Percentiles rank a stretch among this genome's conserved stretches.
Evolutionary conservation across 805 yeast genomes (phyloP).

Genomic region (Metschnikowia peoriensis): DNA sequence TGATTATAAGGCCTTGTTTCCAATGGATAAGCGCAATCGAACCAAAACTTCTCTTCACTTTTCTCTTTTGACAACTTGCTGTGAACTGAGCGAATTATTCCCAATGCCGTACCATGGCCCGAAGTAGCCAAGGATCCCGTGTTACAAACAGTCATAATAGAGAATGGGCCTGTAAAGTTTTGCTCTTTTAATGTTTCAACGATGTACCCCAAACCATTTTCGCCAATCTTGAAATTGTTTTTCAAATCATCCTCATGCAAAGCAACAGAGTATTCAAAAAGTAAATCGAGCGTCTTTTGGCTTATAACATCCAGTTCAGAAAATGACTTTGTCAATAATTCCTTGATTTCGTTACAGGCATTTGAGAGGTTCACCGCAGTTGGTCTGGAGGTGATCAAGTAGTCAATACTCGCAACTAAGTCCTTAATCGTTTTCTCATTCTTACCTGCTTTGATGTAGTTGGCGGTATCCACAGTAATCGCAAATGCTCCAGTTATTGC

Average conservation of each 20-base stretch:
- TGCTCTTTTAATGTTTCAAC: slow-evolving; percentile 42
- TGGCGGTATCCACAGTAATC: slow-evolving; percentile 66
- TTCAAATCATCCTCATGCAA: slow-evolving; percentile 73
- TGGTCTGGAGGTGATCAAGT: slow-evolving; percentile 77
- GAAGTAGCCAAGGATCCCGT: slow-evolving; percentile 97
- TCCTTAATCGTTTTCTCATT: slow-evolving; percentile 26
- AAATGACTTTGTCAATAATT: slow-evolving; percentile 21
- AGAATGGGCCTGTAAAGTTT: slow-evolving; percentile 60
- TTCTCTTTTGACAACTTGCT: slow-evolving; percentile 37
- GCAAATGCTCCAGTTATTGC: slow-evolving; percentile 92
- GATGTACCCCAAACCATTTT: slow-evolving; percentile 74
- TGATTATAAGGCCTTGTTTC: slow-evolving; percentile 97
- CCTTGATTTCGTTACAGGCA: slow-evolving; percentile 57
- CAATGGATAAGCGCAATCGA: slow-evolving; percentile 77
- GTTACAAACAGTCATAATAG: slow-evolving; percentile 89
- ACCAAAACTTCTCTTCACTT: slow-evolving; percentile 38
- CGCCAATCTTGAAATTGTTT: slow-evolving; percentile 79
- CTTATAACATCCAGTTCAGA: slow-evolving; percentile 16
- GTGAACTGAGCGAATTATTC: slow-evolving; percentile 75
- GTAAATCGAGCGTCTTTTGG: slow-evolving; percentile 24
- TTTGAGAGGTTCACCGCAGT: slow-evolving; percentile 92
- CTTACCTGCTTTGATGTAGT: slow-evolving; percentile 21
- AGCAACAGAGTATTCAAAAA: slow-evolving; percentile 47
- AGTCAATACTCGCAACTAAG: slow-evolving; percentile 53
- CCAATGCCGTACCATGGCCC: slow-evolving; percentile 96